Evolutionary conservation across 2,329 filamentous ascomycete species (phyloP).

Genomic region (Fragosphaeria purpurea): DNA sequence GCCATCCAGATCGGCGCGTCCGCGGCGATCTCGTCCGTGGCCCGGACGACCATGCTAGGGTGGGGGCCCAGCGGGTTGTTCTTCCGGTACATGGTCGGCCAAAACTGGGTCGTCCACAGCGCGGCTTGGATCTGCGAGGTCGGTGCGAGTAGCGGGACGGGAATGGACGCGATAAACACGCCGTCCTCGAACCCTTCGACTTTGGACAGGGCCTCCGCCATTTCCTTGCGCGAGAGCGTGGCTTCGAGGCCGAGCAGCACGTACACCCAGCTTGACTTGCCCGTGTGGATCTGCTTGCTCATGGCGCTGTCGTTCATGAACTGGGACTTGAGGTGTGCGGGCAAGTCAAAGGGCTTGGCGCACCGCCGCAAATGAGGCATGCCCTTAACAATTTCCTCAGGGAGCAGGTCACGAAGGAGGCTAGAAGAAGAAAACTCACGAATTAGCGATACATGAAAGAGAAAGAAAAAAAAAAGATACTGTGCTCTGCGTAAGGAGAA

Average conservation of each 20-base stretch:
- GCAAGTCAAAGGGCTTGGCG: slow-evolving; percentile 60
- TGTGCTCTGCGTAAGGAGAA: neutral
- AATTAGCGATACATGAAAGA: neutral
- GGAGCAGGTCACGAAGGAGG: slow-evolving; percentile 44
- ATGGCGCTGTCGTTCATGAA: slow-evolving; percentile 48
- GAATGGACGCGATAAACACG: slow-evolving; percentile 51
- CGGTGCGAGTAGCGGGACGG: slow-evolving; percentile 63
- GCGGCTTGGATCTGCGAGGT: slow-evolving; percentile 66
- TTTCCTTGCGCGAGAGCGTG: slow-evolving; percentile 42
- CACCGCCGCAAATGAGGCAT: slow-evolving; percentile 66
- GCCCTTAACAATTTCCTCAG: slow-evolving; percentile 53
- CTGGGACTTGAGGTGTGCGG: slow-evolving; percentile 51
- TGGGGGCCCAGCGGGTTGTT: slow-evolving; percentile 81
- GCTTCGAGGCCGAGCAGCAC: slow-evolving; percentile 44
- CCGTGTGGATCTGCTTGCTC: slow-evolving; percentile 47
- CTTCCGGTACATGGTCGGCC: slow-evolving; percentile 79
- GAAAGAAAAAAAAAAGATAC: neutral
- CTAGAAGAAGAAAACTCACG: slow-evolving; percentile 22
- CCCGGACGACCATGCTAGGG: slow-evolving; percentile 60
- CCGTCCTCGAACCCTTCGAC: slow-evolving; percentile 40
- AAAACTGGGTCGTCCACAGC: slow-evolving; percentile 66
- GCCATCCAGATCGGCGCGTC: slow-evolving; percentile 58
- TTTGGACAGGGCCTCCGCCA: slow-evolving; percentile 36
- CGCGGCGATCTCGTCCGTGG: slow-evolving; percentile 56
- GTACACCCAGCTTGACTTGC: slow-evolving; percentile 52